Evolutionary conservation across 2,329 filamentous ascomycete genomes (phyloP).

Genomic region (Claviceps sorghi): DNA sequence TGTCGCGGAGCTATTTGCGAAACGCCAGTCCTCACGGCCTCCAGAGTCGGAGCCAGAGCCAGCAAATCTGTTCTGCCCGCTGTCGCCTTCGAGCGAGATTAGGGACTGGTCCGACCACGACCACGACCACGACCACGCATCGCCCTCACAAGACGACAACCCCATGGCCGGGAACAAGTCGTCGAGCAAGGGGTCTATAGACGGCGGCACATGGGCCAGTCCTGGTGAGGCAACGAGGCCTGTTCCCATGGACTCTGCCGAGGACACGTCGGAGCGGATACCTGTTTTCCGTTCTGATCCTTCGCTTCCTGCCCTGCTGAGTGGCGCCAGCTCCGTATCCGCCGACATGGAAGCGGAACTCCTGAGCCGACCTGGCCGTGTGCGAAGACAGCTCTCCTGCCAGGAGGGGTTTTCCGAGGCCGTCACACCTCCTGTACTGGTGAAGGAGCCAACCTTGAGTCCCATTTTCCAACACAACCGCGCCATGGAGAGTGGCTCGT

Average conservation of each 20-base stretch:
- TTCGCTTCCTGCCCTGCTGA: conserved; percentile 47
- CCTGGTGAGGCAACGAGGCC: conserved; percentile 39
- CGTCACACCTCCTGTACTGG: conserved; percentile 36
- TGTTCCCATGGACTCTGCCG: conserved; percentile 25
- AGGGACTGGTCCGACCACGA: conserved; percentile 20
- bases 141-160: neutral
- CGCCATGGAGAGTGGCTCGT: conserved; percentile 19
- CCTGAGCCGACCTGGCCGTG: neutral
- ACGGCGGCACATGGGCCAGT: conserved; percentile 36
- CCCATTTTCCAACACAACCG: conserved; percentile 20
- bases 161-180: conserved; percentile 22
- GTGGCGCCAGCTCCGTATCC: conserved; percentile 49
- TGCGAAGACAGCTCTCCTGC: conserved; percentile 31
- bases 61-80: conserved; percentile 24
- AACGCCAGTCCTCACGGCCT: neutral
- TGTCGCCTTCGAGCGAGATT: conserved; percentile 24
- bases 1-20: neutral
- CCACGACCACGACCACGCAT: conserved; percentile 23
- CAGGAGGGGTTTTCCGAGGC: conserved; percentile 34
- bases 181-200: conserved; percentile 37
- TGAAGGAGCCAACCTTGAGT: conserved; percentile 32
- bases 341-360: conserved; percentile 49
- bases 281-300: conserved; percentile 47
- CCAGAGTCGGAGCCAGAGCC: conserved; percentile 8
- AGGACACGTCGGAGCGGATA: conserved; percentile 31